Evolutionary conservation across 306 rosid genomes (phyloP), one percentile per base, ranked within the genome.

Genomic region (Quercus aquifolioides): DNA sequence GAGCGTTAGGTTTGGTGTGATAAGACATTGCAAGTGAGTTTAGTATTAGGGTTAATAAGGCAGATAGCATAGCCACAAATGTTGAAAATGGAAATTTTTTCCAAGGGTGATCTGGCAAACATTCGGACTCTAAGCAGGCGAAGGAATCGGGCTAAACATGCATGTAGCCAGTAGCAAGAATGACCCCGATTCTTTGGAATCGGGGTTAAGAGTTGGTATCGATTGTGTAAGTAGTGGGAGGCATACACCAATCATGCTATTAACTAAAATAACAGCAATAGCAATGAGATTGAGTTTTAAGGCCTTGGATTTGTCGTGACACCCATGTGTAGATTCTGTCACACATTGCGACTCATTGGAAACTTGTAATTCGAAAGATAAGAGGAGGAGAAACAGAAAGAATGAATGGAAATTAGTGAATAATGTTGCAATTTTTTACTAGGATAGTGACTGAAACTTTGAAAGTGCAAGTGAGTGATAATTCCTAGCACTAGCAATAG

Each of bases 81-180:
- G 90, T 82, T 3, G 94, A 82, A 84, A 89, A 93, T 0, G 97
- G 92, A 20, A 88, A 92, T 51, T 77, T 83, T 0, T 46, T 86
- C 92, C 97, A 92, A 0, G 93, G 96, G 1, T 11, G 43, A 17
- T 87, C 55, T 0, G 94, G 96, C 81, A 91, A 74, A 25, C 93
- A 93, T 2, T 8, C 43, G 0, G 92, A 89, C 2, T 19, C 81
- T 75, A 91, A 76, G 63, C 80, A 80, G 0, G 58, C 73, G 1
- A 85, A 89, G 0, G 96, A 86, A 43, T 93, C 91, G 0, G 89
- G 94, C 79, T 87, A n/a, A 2, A 93, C 93, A 33, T 93, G 97
- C 96, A 89, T 88, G 86, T 85, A 93, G 1, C 96, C 96, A 0
- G 87, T 90, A 5, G 90, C 94, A 1, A 93, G 91, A 5, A 93